A percentile compares a stretch with the other conserved stretches of the same genome.
These are phyloP conservation scores for Microcyclospora tardicrescens DNA, from an alignment of 2,329 filamentous ascomycete genomes.

Conservation along the genomic window DNA sequence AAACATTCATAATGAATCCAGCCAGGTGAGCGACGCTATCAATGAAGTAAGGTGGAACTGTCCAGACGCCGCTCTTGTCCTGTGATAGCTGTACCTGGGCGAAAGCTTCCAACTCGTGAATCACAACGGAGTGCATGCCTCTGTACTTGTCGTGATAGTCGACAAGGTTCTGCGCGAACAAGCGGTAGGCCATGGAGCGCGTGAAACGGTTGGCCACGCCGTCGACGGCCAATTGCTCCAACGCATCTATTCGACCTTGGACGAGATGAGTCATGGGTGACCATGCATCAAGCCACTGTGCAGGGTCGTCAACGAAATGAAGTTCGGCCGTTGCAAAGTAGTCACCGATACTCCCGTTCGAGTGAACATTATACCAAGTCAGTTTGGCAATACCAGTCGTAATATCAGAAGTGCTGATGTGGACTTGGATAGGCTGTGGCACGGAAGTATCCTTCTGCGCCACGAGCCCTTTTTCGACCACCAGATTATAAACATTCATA, in stretches of 20 bases:
- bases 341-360: too few relatives aligned
- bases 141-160: slow-evolving; percentile 19
- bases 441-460: too few relatives aligned
- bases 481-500: too few relatives aligned
- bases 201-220: slow-evolving; percentile 19
- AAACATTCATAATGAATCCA: slow-evolving; percentile 19
- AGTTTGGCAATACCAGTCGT: too few relatives aligned
- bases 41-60: slow-evolving; percentile 18
- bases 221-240: slow-evolving; percentile 13
- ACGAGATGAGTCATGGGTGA: slow-evolving; percentile 16
- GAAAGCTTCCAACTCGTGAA: slow-evolving; percentile 20
- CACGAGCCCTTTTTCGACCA: too few relatives aligned
- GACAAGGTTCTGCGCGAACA: slow-evolving; percentile 20
- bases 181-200: slow-evolving; percentile 21
- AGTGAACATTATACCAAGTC: too few relatives aligned
- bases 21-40: slow-evolving; percentile 14
- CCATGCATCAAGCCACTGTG: too few relatives aligned
- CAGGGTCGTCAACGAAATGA: too few relatives aligned
- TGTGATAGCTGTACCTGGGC: slow-evolving; percentile 18
- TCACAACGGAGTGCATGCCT: slow-evolving; percentile 20
- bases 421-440: too few relatives aligned
- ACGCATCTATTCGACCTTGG: slow-evolving; percentile 14
- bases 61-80: slow-evolving; percentile 18
- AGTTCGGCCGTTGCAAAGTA: too few relatives aligned
- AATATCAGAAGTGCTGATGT: too few relatives aligned